A percentile compares a stretch with the other conserved stretches of the same genome.
These are phyloP conservation scores for Epichloe uncinata DNA, from an alignment of 2,329 filamentous ascomycete species.

Conservation along the genomic window DNA sequence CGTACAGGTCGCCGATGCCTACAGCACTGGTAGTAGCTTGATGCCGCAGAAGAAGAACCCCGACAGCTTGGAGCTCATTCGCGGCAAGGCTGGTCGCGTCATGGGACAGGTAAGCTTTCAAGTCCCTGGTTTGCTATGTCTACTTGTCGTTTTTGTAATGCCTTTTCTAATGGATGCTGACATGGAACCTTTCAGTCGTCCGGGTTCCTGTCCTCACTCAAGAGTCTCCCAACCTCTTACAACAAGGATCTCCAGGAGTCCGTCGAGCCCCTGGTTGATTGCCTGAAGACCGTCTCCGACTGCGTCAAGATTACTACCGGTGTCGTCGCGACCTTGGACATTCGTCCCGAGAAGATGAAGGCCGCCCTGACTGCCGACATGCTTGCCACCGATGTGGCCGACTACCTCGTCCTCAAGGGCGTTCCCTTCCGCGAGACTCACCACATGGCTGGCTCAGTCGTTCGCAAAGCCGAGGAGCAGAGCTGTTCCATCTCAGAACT, in stretches of 20 bases:
- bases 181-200: not conserved
- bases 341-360: constrained; percentile 5
- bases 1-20: not conserved
- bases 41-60: constrained; percentile 8
- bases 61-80: constrained; percentile 14
- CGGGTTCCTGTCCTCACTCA: not conserved
- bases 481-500: constrained; percentile 5
- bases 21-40: constrained; percentile 1
- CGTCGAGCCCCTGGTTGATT: not conserved
- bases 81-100: constrained; percentile 15
- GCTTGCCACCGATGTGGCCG: constrained; percentile 9
- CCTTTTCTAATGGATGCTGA: not conserved
- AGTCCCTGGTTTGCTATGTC: not conserved
- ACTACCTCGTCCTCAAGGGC: constrained; percentile 6
- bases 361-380: constrained; percentile 5
- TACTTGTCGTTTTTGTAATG: not conserved
- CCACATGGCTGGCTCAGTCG: constrained; percentile 6
- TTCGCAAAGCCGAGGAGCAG: constrained; percentile 5
- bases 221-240: constrained; percentile 2
- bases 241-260: constrained; percentile 4
- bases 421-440: constrained; percentile 8
- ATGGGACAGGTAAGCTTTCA: constrained; percentile 9
- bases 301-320: not conserved
- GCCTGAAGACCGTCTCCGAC: not conserved
- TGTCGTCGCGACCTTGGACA: constrained; percentile 1